Evolutionary conservation across 1,284 basidiomycete genomes (phyloP), one percentile per base, ranked within the genome.

Genomic region (Cryptococcus sp.): DNA sequence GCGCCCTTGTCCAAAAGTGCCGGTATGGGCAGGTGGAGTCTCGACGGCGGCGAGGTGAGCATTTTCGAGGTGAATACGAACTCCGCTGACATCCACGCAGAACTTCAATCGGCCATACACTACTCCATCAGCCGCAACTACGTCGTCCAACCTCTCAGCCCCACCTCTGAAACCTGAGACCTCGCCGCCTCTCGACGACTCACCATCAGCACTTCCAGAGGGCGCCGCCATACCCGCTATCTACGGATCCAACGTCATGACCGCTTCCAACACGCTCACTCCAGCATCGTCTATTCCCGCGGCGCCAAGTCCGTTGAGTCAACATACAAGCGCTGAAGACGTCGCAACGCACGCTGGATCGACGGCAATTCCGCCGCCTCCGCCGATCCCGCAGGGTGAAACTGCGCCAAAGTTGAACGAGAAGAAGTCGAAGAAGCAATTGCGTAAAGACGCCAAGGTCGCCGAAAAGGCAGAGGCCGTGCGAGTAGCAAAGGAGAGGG

Each of bases 391-490:
- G 31, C 31, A 35, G 13, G 10, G 31, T 35, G 31, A 2, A 35
- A 2, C 61, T 25, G 50, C 57, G 16, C 44, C 57, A n/a, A 40
- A 46, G 13, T 45, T 66, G 6, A 56, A 57, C 11, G 57, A 61
- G 5, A 73, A 73, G 57, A 75, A 90, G 72, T 87, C 90, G 75
- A 91, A 90, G 78, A 85, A 87, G 66, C 87, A 90, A 66, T 80
- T 92, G 27, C 83, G 85, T 44, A 83, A 84, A 54, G 89, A 91
- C 67, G 88, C 70, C 25, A 69, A 71, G 46, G 62, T 61, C n/a
- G 66, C 63, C 11, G 67, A 68, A 49, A 67, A 72, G 55, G 67
- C 62, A 13, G 64, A 66, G 41, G 65, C 62, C 1, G 56, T 57
- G 19, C 62, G 65, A 56, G 54, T 65, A 27, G 58, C 61, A 16